phyloP scores from a whole-genome alignment of 257 asterid genomes.

The Solanum habrochaites region DNA sequence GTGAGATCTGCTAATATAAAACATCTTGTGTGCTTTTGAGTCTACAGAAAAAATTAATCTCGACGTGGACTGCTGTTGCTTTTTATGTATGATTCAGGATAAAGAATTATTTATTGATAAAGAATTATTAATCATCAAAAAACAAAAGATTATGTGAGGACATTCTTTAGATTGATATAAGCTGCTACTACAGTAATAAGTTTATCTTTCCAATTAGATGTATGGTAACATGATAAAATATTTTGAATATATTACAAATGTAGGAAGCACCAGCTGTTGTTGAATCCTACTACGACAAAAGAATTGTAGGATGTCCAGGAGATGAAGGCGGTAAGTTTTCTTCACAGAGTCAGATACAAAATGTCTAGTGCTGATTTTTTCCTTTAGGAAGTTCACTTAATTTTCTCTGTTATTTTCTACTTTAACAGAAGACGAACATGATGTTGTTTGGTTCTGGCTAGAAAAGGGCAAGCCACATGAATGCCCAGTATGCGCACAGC shows the following conservation, averaged over 20 bases:
- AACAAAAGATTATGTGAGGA: neutral
- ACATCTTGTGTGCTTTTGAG: neutral
- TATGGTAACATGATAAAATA: neutral
- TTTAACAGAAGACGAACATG: slow-evolving; percentile 90
- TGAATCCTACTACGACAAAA: slow-evolving; percentile 54
- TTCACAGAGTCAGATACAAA: neutral
- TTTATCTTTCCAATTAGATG: neutral
- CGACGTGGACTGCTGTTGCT: neutral
- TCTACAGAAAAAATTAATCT: neutral
- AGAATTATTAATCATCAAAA: neutral
- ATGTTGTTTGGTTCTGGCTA: slow-evolving; percentile 98
- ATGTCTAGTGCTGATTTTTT: slow-evolving; percentile 3
- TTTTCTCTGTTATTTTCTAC: neutral
- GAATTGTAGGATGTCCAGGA: slow-evolving; percentile 97
- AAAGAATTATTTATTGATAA: neutral
- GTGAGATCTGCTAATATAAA: neutral
- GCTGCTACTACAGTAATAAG: neutral
- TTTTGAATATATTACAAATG: neutral
- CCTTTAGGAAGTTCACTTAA: neutral
- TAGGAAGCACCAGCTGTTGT: slow-evolving; percentile 88
- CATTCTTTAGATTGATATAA: neutral
- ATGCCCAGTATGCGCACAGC: slow-evolving; percentile 92
- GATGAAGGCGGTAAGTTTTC: slow-evolving; percentile 68
- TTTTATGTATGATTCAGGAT: neutral
- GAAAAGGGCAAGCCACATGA: slow-evolving; percentile 92